phyloP scores from a whole-genome alignment of 164 flowering plant species.

The Buxus sempervirens region DNA sequence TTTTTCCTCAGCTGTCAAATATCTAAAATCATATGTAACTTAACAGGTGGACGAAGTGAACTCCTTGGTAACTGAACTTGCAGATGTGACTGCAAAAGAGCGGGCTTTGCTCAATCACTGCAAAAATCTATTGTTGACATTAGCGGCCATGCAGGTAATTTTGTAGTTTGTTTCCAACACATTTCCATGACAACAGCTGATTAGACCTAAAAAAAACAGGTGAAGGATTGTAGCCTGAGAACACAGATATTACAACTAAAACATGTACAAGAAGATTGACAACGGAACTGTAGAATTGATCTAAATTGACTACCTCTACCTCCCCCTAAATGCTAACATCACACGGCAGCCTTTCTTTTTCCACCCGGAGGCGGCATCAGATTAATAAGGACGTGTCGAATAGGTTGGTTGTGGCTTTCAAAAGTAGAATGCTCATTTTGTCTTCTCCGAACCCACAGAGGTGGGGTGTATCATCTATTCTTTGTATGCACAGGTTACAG shows the following conservation, averaged over 20 bases:
- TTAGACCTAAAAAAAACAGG: conserved; percentile 36
- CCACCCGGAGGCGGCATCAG: neutral
- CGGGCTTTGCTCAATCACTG: conserved; percentile 50
- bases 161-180: neutral
- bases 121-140: conserved; percentile 56
- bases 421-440: conserved; percentile 6
- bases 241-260: conserved; percentile 55
- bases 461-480: conserved; percentile 8
- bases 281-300: conserved; percentile 19
- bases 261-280: conserved; percentile 28
- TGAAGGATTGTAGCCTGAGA: conserved; percentile 63
- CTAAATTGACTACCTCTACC: conserved; percentile 14
- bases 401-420: conserved; percentile 4
- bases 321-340: conserved; percentile 18
- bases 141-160: conserved; percentile 71
- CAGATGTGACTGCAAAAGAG: conserved; percentile 49
- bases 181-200: neutral
- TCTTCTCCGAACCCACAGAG: conserved; percentile 7
- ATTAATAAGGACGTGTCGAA: neutral
- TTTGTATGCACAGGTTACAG: conserved; percentile 26
- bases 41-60: conserved; percentile 60
- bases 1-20: neutral
- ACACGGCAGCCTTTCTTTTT: conserved; percentile 14
- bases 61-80: conserved; percentile 52
- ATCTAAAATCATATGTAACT: neutral